phyloP scores from a whole-genome alignment of 2,329 filamentous ascomycete genomes.

The Helminthosporium solani region DNA sequence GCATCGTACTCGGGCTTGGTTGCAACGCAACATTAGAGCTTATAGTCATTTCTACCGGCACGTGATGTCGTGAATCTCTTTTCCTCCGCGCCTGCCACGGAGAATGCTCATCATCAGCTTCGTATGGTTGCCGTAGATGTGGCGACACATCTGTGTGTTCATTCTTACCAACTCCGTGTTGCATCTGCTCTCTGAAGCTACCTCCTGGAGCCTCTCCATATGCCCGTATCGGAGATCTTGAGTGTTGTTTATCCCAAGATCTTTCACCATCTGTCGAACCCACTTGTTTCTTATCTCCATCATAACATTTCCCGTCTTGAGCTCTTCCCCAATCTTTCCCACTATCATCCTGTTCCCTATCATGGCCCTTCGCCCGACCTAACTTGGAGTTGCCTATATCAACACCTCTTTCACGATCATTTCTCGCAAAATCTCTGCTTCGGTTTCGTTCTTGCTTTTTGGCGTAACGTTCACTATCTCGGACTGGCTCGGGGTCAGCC shows the following conservation, averaged over 20 bases:
- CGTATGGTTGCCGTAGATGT: not conserved
- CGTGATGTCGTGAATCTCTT: not conserved
- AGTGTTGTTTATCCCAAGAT: not conserved
- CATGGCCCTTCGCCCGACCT: not conserved
- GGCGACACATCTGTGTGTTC: not conserved
- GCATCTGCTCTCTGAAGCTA: not conserved
- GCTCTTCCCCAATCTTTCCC: too few relatives aligned
- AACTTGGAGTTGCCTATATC: not conserved
- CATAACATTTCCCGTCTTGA: not conserved
- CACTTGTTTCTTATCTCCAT: not conserved
- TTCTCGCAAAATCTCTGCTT: not conserved
- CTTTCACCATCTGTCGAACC: not conserved
- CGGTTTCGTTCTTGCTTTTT: not conserved
- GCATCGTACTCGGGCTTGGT: not conserved
- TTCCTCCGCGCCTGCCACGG: not conserved
- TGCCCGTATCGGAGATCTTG: not conserved
- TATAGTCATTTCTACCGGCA: not conserved
- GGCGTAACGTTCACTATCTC: not conserved
- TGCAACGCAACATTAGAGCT: not conserved
- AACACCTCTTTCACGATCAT: not conserved
- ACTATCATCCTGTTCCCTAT: not conserved
- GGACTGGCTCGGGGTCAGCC: not conserved
- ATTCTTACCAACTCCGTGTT: not conserved
- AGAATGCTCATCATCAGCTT: not conserved
- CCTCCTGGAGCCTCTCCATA: not conserved